Conservation (phyloP, 176 grass and related monocot species). For the Thinopyrum elongatum region DNA sequence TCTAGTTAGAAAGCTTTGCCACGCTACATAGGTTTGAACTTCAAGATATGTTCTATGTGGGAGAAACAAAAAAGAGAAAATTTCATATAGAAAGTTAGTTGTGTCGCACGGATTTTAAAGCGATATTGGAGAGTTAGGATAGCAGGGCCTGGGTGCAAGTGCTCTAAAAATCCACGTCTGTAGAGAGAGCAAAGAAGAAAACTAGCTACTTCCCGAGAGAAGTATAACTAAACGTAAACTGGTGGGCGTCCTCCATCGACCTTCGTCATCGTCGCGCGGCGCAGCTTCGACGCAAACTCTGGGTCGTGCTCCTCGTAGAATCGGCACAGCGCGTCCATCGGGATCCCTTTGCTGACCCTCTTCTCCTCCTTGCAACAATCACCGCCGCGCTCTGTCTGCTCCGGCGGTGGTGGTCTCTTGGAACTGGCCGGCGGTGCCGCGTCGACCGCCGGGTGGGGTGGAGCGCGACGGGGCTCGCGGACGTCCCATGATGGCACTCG, state of each 20-base stretch:
- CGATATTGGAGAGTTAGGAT: too few relatives aligned
- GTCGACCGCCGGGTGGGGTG: too few relatives aligned
- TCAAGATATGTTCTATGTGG: too few relatives aligned
- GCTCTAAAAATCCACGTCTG: too few relatives aligned
- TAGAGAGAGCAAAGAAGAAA: too few relatives aligned
- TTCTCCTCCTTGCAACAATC: not conserved
- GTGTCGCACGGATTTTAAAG: too few relatives aligned
- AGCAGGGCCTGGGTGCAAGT: too few relatives aligned
- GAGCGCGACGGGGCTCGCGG: not conserved
- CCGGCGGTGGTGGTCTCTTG: not conserved
- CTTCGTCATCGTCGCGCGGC: not conserved
- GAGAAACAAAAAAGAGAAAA: too few relatives aligned
- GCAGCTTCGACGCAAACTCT: not conserved
- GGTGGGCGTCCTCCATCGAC: not conserved
- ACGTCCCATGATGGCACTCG: not conserved
- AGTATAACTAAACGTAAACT: not conserved
- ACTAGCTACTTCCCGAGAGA: not conserved
- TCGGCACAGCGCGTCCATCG: not conserved
- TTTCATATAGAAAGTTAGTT: too few relatives aligned
- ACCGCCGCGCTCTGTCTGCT: not conserved
- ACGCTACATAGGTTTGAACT: too few relatives aligned
- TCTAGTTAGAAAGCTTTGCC: too few relatives aligned
- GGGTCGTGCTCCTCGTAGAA: not conserved
- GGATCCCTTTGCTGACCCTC: not conserved
- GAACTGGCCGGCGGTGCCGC: not conserved